A percentile compares a stretch with the other conserved stretches of the same genome.
Conservation (phyloP, 164 flowering plant genomes). For the Nelumbo lutea region DNA sequence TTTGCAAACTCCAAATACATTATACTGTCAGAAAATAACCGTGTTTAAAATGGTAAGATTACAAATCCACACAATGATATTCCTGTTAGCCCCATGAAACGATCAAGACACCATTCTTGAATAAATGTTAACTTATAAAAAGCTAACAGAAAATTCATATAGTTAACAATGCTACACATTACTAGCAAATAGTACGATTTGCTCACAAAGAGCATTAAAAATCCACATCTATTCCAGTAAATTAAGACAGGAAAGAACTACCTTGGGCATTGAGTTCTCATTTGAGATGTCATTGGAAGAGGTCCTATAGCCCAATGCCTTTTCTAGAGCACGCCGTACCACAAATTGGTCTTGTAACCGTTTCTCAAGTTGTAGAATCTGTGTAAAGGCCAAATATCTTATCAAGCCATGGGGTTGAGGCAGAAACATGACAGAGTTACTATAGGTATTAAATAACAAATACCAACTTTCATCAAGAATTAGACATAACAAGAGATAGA, state of each 20-base stretch:
- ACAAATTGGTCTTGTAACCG: slow-evolving; percentile 52
- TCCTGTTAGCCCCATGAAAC: not conserved
- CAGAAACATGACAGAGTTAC: not conserved
- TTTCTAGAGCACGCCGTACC: slow-evolving; percentile 49
- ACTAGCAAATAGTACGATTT: too few relatives aligned
- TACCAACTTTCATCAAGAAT: not conserved
- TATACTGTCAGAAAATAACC: too few relatives aligned
- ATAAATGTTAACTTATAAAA: not conserved
- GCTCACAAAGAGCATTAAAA: not conserved
- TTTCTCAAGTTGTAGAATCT: slow-evolving; percentile 66
- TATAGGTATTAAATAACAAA: not conserved
- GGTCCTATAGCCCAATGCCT: slow-evolving; percentile 46
- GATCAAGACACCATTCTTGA: not conserved
- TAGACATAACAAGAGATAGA: not conserved
- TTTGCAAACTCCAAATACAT: too few relatives aligned
- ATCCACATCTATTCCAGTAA: not conserved
- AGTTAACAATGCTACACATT: not conserved
- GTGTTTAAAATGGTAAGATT: too few relatives aligned
- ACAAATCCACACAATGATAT: not conserved
- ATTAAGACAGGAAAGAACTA: slow-evolving; percentile 16
- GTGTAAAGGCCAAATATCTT: slow-evolving; percentile 11
- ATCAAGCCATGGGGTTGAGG: not conserved
- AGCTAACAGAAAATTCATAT: not conserved
- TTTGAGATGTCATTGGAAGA: slow-evolving; percentile 19
- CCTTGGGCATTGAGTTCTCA: slow-evolving; percentile 52